Conservation (phyloP, 768 basidiomycete genomes). For the Lactarius sp. region DNA sequence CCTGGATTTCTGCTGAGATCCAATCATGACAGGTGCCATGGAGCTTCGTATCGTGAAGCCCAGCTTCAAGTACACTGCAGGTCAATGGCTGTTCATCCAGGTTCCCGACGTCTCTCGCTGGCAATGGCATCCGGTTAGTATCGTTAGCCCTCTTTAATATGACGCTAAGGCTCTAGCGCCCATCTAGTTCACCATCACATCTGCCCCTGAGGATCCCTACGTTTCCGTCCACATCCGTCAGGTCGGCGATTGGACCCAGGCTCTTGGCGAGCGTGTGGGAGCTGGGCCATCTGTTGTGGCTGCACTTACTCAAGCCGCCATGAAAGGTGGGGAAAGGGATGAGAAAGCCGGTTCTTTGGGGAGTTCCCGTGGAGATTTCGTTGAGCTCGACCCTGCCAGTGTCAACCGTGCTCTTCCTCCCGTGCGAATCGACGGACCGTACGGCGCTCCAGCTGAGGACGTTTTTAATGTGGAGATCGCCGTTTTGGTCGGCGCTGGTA, state of each 20-base stretch:
- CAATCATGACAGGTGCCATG: slow-evolving; percentile 62
- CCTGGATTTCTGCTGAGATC: slow-evolving; percentile 3
- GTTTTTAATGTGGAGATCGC: slow-evolving; percentile 84
- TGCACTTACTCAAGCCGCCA: slow-evolving; percentile 70
- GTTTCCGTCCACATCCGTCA: slow-evolving; percentile 91
- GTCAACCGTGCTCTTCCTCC: slow-evolving; percentile 53
- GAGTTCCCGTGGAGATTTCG: slow-evolving; percentile 67
- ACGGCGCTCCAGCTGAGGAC: slow-evolving; percentile 90
- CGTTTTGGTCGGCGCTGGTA: slow-evolving; percentile 89
- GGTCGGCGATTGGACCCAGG: slow-evolving; percentile 83
- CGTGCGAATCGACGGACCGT: slow-evolving; percentile 85
- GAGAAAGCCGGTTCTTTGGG: slow-evolving; percentile 34
- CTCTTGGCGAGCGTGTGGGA: slow-evolving; percentile 81
- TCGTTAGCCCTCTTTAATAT: not conserved
- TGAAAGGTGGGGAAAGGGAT: slow-evolving; percentile 70
- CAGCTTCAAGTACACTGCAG: slow-evolving; percentile 85
- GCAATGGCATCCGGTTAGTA: slow-evolving; percentile 96
- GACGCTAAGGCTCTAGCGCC: slow-evolving; percentile 5
- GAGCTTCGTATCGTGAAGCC: slow-evolving; percentile 90
- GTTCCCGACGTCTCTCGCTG: slow-evolving; percentile 77
- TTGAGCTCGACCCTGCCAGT: slow-evolving; percentile 61
- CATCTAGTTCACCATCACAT: slow-evolving; percentile 85
- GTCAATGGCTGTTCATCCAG: slow-evolving; percentile 89
- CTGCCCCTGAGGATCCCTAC: slow-evolving; percentile 91
- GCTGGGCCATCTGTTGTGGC: slow-evolving; percentile 73